These are phyloP conservation scores for Aspergillus cejpii DNA, from an alignment of 2,329 filamentous ascomycete genomes.

Conservation along the genomic window DNA sequence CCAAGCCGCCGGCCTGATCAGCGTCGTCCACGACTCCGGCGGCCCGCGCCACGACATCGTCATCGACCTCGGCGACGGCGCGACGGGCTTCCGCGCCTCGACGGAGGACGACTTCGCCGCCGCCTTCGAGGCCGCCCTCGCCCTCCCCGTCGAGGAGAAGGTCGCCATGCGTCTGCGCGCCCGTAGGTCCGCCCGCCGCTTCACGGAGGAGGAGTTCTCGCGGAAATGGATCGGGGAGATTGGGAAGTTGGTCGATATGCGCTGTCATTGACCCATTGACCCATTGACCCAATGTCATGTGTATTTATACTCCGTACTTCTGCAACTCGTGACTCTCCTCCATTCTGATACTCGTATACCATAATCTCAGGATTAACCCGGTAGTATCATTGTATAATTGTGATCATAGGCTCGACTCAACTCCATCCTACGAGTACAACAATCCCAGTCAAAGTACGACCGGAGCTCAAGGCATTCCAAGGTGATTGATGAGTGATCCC, in stretches of 20 bases:
- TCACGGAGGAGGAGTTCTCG: conserved; percentile 81
- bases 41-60: conserved; percentile 94
- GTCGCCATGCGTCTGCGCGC: conserved; percentile 70
- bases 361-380: too few relatives aligned
- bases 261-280: conserved; percentile 10
- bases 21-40: conserved; percentile 87
- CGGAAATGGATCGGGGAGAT: conserved; percentile 70
- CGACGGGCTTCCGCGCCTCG: conserved; percentile 81
- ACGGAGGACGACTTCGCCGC: conserved; percentile 71
- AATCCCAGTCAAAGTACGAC: too few relatives aligned
- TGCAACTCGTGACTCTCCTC: not conserved
- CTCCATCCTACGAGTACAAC: not conserved
- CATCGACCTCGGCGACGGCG: conserved; percentile 65
- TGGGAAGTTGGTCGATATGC: conserved; percentile 58
- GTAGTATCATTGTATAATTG: too few relatives aligned
- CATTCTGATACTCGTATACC: too few relatives aligned
- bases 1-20: conserved; percentile 86
- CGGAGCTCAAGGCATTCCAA: too few relatives aligned
- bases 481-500: too few relatives aligned
- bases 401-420: not conserved
- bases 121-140: conserved; percentile 70
- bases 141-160: conserved; percentile 55
- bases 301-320: not conserved
- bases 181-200: conserved; percentile 69
- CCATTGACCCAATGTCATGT: not conserved